Evolutionary conservation across 257 asterid species (phyloP), one percentile per base, ranked within the genome.

Genomic region (Anisodus acutangulus): DNA sequence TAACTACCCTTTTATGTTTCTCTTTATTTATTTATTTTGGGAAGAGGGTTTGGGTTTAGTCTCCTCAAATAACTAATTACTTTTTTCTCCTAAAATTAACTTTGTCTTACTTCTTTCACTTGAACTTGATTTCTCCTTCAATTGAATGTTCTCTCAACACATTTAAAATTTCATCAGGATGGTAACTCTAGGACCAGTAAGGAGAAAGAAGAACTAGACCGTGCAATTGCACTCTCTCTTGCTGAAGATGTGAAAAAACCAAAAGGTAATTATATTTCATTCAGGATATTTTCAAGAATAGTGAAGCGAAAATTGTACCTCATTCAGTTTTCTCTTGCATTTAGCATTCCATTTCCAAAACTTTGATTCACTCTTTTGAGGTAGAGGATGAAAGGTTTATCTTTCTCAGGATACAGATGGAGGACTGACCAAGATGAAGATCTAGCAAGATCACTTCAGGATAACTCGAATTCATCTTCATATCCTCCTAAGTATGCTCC

Each of bases 191-290:
- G 96, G 83, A 81, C 90, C 78, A 53, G 43, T 15, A 88, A 81
- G 89, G 97, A 95, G 72, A 92, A 90, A 69, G 96, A 94, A 87
- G 99, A 97, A 87, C 80, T 97, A 60, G 99, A 97, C 74, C 96
- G 97, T 51, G 99, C 98, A 72, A 89, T 93, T 87, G 97, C 95
- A 22, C 98, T 90, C 66, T 95, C 99, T 85, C 84, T 93, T 76
- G 91, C 93, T 55, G 99, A 95, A 87, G 97, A 91, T 88, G 84
- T 89, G 79, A 93, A 88, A 87, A 89, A 90, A 83, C 94, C 97
- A 80, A 90, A 82, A 66, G 98, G 99, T 96, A 85, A 72, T 78
- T 54, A 78, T 78, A 53, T 31, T 53, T 57, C 66, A 26, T 78
- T 78, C 49, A 53, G 22, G 58, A 45, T 8, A 45, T 45, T 11